phyloP scores from a whole-genome alignment of 2,329 filamentous ascomycete species.

The Aspergillus sp. region DNA sequence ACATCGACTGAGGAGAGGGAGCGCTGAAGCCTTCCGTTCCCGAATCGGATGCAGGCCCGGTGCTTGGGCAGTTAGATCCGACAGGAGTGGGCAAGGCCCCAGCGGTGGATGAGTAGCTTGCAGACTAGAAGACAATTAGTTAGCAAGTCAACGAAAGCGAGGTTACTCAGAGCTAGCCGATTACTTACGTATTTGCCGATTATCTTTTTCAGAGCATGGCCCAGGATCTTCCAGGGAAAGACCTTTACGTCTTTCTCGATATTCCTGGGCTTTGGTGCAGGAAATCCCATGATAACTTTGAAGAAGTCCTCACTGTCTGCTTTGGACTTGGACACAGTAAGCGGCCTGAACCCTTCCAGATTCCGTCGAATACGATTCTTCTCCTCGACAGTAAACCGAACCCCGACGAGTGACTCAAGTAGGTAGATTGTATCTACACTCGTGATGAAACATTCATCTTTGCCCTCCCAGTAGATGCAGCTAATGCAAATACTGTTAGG shows the following conservation, averaged over 20 bases:
- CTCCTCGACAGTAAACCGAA: conserved; percentile 90
- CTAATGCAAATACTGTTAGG: conserved; percentile 90
- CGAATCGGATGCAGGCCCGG: conserved; percentile 47
- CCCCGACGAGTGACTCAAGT: conserved; percentile 84
- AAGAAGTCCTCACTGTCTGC: conserved; percentile 94
- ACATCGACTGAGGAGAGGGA: conserved; percentile 50
- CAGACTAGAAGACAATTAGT: conserved; percentile 50
- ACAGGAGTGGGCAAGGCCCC: conserved; percentile 42
- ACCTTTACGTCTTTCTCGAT: conserved; percentile 99
- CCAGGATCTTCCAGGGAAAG: conserved; percentile 91
- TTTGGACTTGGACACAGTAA: conserved; percentile 92
- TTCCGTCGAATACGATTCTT: conserved; percentile 98
- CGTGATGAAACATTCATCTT: conserved; percentile 86
- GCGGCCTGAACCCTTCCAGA: conserved; percentile 86
- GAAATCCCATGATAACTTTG: conserved; percentile 98
- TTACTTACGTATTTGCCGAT: conserved; percentile 86
- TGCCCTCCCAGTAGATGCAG: conserved; percentile 96
- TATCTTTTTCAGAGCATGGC: conserved; percentile 90
- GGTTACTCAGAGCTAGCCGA: background rate
- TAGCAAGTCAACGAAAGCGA: conserved; percentile 9
- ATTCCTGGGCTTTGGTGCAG: conserved; percentile 90
- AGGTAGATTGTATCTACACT: conserved; percentile 96
- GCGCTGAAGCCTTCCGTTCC: conserved; percentile 49
- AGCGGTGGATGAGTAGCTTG: conserved; percentile 68
- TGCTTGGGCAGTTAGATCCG: conserved; percentile 39